These are phyloP conservation scores for Avena eriantha DNA, from an alignment of 176 grass and related monocot species.

Conservation along the genomic window DNA sequence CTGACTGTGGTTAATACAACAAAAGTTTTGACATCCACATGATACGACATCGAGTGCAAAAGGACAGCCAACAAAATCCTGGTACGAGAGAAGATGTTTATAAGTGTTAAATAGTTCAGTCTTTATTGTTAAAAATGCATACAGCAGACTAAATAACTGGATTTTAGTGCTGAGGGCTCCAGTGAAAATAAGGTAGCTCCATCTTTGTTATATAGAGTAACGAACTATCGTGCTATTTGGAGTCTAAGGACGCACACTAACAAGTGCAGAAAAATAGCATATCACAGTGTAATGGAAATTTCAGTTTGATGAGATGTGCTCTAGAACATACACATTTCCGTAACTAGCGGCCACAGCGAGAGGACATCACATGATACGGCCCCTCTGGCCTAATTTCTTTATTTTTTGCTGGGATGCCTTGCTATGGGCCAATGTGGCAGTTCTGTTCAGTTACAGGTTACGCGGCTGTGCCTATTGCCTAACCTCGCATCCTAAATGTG, in stretches of 20 bases:
- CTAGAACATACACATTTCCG: not conserved
- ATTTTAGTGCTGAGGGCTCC: not conserved
- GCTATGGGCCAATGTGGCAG: not conserved
- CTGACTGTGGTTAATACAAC: conserved; percentile 7
- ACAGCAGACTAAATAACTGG: not conserved
- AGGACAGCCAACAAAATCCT: conserved; percentile 1
- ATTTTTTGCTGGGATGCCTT: not conserved
- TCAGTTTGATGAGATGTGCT: too few species aligned
- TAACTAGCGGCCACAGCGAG: too few species aligned
- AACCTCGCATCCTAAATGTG: too few species aligned
- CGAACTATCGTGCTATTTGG: not conserved
- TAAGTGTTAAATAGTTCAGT: not conserved
- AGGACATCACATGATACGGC: not conserved
- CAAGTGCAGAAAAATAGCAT: not conserved
- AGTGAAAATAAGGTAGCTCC: not conserved
- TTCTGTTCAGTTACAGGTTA: not conserved
- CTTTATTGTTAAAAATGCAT: not conserved
- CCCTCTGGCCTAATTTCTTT: not conserved
- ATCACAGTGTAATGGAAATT: not conserved
- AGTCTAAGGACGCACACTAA: not conserved
- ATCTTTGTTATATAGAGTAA: not conserved
- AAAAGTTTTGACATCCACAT: not conserved
- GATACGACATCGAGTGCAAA: not conserved
- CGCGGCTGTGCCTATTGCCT: too few species aligned
- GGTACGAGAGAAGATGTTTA: not conserved